A percentile compares a stretch with the other conserved stretches of the same genome.
These are phyloP conservation scores for Neoboletus subvelutipes DNA, from an alignment of 768 basidiomycete species.

Conservation along the genomic window DNA sequence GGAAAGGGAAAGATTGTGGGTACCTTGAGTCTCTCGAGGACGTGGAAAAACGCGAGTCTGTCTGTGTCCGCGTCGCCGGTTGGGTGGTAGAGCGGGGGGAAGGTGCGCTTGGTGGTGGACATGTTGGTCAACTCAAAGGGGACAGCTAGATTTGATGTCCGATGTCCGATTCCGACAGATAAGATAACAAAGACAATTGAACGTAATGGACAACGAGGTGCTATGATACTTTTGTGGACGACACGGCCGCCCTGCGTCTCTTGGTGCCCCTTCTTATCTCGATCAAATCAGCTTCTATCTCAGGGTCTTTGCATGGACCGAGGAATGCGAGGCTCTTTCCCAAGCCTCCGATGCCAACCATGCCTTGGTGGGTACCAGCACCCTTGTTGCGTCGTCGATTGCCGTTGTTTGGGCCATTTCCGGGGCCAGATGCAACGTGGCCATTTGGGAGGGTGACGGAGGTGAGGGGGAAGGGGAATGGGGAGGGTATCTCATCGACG, in stretches of 20 bases:
- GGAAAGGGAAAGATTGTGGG: not conserved
- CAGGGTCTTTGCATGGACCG: conserved; percentile 58
- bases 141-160: not conserved
- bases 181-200: conserved; percentile 24
- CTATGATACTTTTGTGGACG: conserved; percentile 32
- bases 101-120: conserved; percentile 38
- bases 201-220: conserved; percentile 1
- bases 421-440: conserved; percentile 34
- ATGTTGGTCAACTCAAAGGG: not conserved
- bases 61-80: conserved; percentile 59
- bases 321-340: conserved; percentile 70
- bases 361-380: conserved; percentile 51
- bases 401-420: conserved; percentile 40
- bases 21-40: conserved; percentile 88
- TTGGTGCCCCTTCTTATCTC: conserved; percentile 80
- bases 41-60: conserved; percentile 85
- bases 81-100: conserved; percentile 57
- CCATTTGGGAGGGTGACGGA: conserved; percentile 45
- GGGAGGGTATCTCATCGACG: conserved; percentile 84
- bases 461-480: conserved; percentile 75
- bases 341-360: conserved; percentile 59
- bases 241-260: conserved; percentile 37
- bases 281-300: conserved; percentile 72
- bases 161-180: conserved; percentile 27
- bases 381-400: conserved; percentile 49